Conservation (phyloP, 108 stramenopile species). For the Skeletonema costatum region DNA sequence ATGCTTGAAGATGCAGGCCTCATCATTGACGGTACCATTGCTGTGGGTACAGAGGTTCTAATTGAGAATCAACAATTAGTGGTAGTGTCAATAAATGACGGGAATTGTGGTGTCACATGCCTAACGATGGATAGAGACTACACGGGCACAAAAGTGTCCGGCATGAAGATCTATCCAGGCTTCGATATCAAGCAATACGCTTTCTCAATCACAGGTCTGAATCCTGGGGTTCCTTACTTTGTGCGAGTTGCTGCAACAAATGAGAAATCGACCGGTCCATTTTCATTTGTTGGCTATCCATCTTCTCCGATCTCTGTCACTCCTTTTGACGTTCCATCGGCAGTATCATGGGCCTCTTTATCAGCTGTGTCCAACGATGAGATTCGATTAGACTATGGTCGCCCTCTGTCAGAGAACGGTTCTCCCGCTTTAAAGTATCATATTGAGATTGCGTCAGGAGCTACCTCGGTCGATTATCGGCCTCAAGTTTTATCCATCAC, state of each 20-base stretch:
- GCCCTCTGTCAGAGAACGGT: constrained; percentile 57
- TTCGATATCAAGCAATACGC: constrained; percentile 14
- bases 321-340: constrained; percentile 39
- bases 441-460: constrained; percentile 45
- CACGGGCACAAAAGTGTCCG: constrained; percentile 18
- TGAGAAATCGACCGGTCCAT: constrained; percentile 30
- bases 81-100: constrained; percentile 34
- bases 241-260: constrained; percentile 63
- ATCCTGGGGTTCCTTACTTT: constrained; percentile 52
- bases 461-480: constrained; percentile 23
- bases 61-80: constrained; percentile 26
- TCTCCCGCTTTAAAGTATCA: constrained; percentile 46
- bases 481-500: constrained; percentile 47
- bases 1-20: constrained; percentile 27
- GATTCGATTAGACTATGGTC: constrained; percentile 54
- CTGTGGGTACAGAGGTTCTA: constrained; percentile 22
- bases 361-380: constrained; percentile 17
- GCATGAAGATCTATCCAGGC: constrained; percentile 35
- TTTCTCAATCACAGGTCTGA: constrained; percentile 34
- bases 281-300: constrained; percentile 47
- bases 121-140: constrained; percentile 36
- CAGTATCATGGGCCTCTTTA: constrained; percentile 35
- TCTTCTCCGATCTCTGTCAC: constrained; percentile 33
- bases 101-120: constrained; percentile 36
- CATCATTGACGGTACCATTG: constrained; percentile 20